Evolutionary conservation across 2,329 filamentous ascomycete genomes (phyloP), one percentile per base, ranked within the genome.

Genomic region (Apiospora marii): DNA sequence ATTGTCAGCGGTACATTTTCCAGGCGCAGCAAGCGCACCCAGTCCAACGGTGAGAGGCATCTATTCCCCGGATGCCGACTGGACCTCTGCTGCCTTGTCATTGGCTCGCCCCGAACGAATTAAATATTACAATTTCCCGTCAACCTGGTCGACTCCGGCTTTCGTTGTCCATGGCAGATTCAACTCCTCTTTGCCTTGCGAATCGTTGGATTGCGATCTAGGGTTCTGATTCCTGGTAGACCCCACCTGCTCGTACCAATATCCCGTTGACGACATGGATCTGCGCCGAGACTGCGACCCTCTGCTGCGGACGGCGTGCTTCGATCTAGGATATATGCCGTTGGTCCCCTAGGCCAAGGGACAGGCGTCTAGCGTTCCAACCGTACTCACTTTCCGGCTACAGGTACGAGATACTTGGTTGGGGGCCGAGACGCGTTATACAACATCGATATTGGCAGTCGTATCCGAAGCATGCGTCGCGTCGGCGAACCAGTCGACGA

Each of bases 201-300:
- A 61, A 61, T 61, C 53, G 53, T 61, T 37, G 30, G 34, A 34
- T 34, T 64, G 58, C 58, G 58, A 64, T 64, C 58, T 64, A 64
- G 58, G 58, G 58, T 64, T 22, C 19, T 13, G 41, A 10, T n/a
- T 64, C 34, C 58, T 64, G 58, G 58, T 41, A 41, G 19, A 64
- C 58, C 58, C 58, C 58, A 64, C 58, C 30, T 13, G 34, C 58
- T 41, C 19, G 58, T 64, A 22, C 58, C 34, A 64, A 41, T 64
- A 41, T 64, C 16, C 58, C 58, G 58, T 37, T 10, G 58, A 3
- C 30, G 58, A 64, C 58, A 64, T 64, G 58, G 58, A 41, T 64
- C 34, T 24, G 58, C 41, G 30, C 58, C 34, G 10, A 41, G 30
- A 64, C 22, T 64, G 34, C 19, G 8, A 41, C 58, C 30, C 58